Conservation (phyloP, 768 basidiomycete genomes). For the Leucocoprinus leucothites region DNA sequence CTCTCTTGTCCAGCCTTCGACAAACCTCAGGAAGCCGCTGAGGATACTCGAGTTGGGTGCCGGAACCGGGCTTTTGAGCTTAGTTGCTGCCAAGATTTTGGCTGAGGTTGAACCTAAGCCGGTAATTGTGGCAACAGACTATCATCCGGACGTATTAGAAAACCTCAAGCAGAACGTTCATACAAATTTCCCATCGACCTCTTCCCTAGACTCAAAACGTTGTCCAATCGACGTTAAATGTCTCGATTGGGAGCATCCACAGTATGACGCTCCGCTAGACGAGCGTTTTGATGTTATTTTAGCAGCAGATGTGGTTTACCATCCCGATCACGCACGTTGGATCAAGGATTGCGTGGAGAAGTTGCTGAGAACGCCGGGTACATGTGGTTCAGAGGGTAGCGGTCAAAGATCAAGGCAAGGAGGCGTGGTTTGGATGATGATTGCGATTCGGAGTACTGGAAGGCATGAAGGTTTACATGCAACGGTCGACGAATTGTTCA, state of each 20-base stretch:
- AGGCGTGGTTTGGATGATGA: constrained; percentile 71
- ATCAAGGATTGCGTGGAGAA: constrained; percentile 59
- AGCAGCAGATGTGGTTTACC: constrained; percentile 80
- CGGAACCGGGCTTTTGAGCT: constrained; percentile 81
- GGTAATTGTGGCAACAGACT: constrained; percentile 70
- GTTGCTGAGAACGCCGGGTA: constrained; percentile 35
- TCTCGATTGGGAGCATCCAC: constrained; percentile 66
- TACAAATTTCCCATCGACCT: constrained; percentile 38
- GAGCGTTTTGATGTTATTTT: constrained; percentile 64
- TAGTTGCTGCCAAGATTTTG: constrained; percentile 49
- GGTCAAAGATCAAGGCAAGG: constrained; percentile 14
- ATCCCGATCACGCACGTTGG: constrained; percentile 66
- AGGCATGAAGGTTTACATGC: constrained; percentile 56
- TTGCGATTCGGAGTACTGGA: constrained; percentile 63
- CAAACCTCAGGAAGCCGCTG: constrained; percentile 17
- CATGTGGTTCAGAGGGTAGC: constrained; percentile 5
- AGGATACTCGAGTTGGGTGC: constrained; percentile 80
- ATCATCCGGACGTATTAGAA: constrained; percentile 67
- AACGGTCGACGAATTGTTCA: constrained; percentile 58
- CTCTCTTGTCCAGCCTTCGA: constrained; percentile 18
- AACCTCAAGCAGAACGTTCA: constrained; percentile 63
- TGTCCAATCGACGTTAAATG: constrained; percentile 38
- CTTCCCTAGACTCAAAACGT: not conserved
- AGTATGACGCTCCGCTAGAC: constrained; percentile 29
- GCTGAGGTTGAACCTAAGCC: constrained; percentile 17